Conservation (phyloP, 2,329 filamentous ascomycete species). For the Alternaria triticimaculans region DNA sequence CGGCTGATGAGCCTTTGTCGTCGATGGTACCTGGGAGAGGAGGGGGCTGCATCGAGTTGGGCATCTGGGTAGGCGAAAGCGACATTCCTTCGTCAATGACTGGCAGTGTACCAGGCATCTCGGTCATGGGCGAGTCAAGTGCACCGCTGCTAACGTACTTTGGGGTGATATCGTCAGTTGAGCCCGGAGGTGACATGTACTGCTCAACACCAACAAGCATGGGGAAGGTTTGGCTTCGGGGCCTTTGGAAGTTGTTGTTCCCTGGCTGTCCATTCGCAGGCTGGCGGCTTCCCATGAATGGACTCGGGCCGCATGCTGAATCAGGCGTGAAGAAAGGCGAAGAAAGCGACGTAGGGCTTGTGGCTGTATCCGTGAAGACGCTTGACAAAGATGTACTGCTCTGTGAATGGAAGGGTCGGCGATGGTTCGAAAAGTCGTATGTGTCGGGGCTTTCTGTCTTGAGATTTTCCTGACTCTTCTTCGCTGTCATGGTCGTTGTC, state of each 20-base stretch:
- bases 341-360: conserved; percentile 76
- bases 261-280: conserved; percentile 54
- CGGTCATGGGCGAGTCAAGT: conserved; percentile 60
- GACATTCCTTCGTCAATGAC: conserved; percentile 53
- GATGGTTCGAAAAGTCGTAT: conserved; percentile 67
- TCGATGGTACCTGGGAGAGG: conserved; percentile 50
- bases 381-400: conserved; percentile 71
- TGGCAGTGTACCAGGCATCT: conserved; percentile 49
- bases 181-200: conserved; percentile 59
- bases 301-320: conserved; percentile 64
- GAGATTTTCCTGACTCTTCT: conserved; percentile 70
- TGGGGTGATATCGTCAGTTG: conserved; percentile 62
- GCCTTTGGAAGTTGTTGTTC: conserved; percentile 69
- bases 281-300: conserved; percentile 66
- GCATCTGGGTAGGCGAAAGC: conserved; percentile 42
- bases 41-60: conserved; percentile 55
- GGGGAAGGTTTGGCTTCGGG: conserved; percentile 88
- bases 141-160: conserved; percentile 58
- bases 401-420: conserved; percentile 70
- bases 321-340: conserved; percentile 82
- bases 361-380: conserved; percentile 68
- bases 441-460: conserved; percentile 65
- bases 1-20: conserved; percentile 26
- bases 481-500: conserved; percentile 67
- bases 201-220: conserved; percentile 68